Evolutionary conservation across 495 filamentous ascomycete species (phyloP), one percentile per base, ranked within the genome.

Genomic region (Penicillium ucsense): DNA sequence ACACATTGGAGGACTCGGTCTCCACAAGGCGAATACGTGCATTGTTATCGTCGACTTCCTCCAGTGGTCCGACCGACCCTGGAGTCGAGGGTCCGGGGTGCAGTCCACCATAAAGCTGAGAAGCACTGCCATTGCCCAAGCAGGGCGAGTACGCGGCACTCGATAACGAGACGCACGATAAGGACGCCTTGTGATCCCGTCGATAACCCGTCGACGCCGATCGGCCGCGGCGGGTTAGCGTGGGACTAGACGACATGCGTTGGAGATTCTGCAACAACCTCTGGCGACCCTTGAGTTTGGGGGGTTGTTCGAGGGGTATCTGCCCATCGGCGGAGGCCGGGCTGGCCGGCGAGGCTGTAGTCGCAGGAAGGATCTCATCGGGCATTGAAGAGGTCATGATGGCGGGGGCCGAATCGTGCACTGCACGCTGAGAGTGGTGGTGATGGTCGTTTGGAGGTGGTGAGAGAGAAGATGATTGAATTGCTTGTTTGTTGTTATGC

Each of bases 161-260:
- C 43, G 79, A 74, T 45, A 96, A 74, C 43, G 89, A 94, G 35
- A 89, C 82, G 59, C 89, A 96, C 12, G 92, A 96, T 49, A 94
- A 71, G 10, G 84, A 94, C 3, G 82, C 86, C 62, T 79, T 84
- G 50, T 81, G 79, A 41, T 80, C 73, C 47, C 78, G 77, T 53
- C 84, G 71, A 55, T 83, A 83, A 32, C 67, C 70, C 34, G 71
- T 70, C 5, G 80, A 75, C 38, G 70, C 65, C 32, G 71, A 73
- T 51, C 85, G 78, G 30, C 80, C 73, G 41, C 82, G 61, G 44
- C 81, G 79, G 31, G 76, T 66, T 30, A 97, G 68, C 27, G 86
- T 84, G 7, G 88, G 85, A 3, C 85, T 89, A 3, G 92, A 96
- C 10, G 89, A 86, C 49, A 97, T 92, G 37, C 89, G 85, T 55